Evolutionary conservation across 2,329 filamentous ascomycete species (phyloP), one percentile per base, ranked within the genome.

Genomic region (Ophiostoma ips): DNA sequence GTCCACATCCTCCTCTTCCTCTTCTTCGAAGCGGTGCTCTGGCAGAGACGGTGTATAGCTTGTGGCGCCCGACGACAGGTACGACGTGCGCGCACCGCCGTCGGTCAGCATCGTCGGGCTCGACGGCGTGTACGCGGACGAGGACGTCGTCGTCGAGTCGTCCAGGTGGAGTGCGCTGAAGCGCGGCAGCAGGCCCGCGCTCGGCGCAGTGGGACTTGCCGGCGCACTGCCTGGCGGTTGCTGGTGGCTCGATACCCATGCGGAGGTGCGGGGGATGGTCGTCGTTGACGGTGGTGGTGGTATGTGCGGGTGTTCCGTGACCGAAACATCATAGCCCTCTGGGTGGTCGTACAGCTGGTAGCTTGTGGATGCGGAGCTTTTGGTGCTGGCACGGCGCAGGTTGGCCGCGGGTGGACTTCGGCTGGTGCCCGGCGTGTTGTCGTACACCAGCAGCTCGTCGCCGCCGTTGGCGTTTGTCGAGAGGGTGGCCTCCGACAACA

Each of bases 231-330:
- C 18, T 15, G 28, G 21, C 7, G 44, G 34, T 15, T 46, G 47
- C 46, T 54, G 50, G 36, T 57, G 52, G 28, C 28, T 55, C 19
- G 50, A 50, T 11, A 57, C 55, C 55, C 54, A 57, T 1, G 54
- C 54, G 0, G 54, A 53, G 13, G 55, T 57, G n/a, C 55, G 51
- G 3, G 55, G 55, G 2, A 50, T n/a, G n/a, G n/a, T n/a, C n/a
- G n/a, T 43, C 31, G 44, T 43, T 3, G 52, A 33, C 10, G 53
- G 19, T 7, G 47, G 30, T 6, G 34, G 45, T 7, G 50, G 35
- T 15, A 24, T 16, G 9, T 41, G 40, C 11, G n/a, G 38, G 12
- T 24, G 40, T 2, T 24, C 33, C 3, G 16, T 43, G 38, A 5
- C 19, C 38, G 19, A 5, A 9, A 28, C 12, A 16, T n/a, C 28